Conservation (phyloP, 2,329 filamentous ascomycete genomes). For the Ambrosiella beaveri region DNA sequence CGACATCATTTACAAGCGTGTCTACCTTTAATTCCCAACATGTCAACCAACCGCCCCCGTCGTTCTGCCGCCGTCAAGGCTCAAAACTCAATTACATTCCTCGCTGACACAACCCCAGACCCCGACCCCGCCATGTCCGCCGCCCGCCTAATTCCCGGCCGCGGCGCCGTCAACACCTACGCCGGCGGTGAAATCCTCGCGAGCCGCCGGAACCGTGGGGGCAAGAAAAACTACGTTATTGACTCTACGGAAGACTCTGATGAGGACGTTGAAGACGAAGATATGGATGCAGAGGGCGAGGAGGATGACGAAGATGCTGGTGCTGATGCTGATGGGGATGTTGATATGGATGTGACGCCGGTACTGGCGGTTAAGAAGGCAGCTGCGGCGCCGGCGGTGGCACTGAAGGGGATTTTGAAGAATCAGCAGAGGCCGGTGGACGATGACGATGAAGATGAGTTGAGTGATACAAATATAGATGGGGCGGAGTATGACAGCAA, state of each 20-base stretch:
- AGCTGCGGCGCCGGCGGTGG: neutral
- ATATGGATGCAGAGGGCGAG: constrained; percentile 18
- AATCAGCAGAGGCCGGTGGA: constrained; percentile 15
- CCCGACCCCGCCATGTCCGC: constrained; percentile 21
- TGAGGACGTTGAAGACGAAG: constrained; percentile 25
- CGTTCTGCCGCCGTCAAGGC: constrained; percentile 27
- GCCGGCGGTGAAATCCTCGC: constrained; percentile 30
- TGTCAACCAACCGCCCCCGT: constrained; percentile 24
- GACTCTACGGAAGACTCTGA: constrained; percentile 35
- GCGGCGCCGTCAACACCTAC: constrained; percentile 1
- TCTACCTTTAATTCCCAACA: neutral
- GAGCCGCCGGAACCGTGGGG: constrained; percentile 35
- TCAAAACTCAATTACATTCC: constrained; percentile 26
- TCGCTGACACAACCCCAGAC: constrained; percentile 22
- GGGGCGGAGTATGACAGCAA: constrained; percentile 28
- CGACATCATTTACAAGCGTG: neutral
- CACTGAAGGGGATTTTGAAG: constrained; percentile 15
- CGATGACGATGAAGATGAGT: constrained; percentile 36
- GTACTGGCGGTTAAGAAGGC: constrained; percentile 17
- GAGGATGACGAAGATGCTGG: constrained; percentile 23
- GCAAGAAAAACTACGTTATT: constrained; percentile 43
- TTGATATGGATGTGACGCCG: constrained; percentile 25
- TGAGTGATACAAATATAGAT: constrained; percentile 36
- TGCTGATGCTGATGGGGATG: constrained; percentile 22
- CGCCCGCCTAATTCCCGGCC: constrained; percentile 22